A percentile compares a stretch with the other conserved stretches of the same genome.
phyloP scores from a whole-genome alignment of 352 stramenopile species.

The Pythium volutum region DNA sequence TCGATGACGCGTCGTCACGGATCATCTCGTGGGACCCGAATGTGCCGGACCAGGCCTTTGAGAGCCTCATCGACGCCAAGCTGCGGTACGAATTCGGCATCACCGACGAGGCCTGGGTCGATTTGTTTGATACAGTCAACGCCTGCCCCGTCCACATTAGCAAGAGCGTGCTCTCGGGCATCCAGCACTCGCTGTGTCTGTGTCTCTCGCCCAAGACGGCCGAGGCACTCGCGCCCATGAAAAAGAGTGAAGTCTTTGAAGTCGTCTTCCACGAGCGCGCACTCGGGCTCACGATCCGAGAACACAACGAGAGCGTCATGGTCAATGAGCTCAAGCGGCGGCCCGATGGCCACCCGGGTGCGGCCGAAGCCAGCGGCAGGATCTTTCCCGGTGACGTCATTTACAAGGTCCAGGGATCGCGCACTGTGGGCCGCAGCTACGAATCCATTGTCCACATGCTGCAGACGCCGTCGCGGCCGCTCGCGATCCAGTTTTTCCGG shows the following conservation, averaged over 20 bases:
- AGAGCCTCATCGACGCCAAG: slow-evolving; percentile 73
- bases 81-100: slow-evolving; percentile 73
- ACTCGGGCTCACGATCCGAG: slow-evolving; percentile 82
- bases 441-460: slow-evolving; percentile 86
- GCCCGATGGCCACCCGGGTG: slow-evolving; percentile 43
- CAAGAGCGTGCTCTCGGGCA: slow-evolving; percentile 60
- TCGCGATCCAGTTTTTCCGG: slow-evolving; percentile 83
- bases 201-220: slow-evolving; percentile 78
- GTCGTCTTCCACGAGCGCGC: slow-evolving; percentile 65
- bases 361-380: slow-evolving; percentile 49
- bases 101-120: slow-evolving; percentile 82
- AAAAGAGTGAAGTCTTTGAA: slow-evolving; percentile 76
- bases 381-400: slow-evolving; percentile 79
- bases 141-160: slow-evolving; percentile 81
- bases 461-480: slow-evolving; percentile 66
- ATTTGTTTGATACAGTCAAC: slow-evolving; percentile 81
- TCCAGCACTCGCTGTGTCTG: slow-evolving; percentile 59
- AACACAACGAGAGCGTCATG: slow-evolving; percentile 81
- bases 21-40: slow-evolving; percentile 76
- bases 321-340: slow-evolving; percentile 82
- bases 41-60: slow-evolving; percentile 80
- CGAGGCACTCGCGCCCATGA: slow-evolving; percentile 77
- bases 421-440: slow-evolving; percentile 75
- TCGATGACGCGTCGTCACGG: slow-evolving; percentile 77
- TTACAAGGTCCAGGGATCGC: slow-evolving; percentile 80